Conservation (phyloP, 2,329 filamentous ascomycete genomes). For the Trichoderma lentiforme region DNA sequence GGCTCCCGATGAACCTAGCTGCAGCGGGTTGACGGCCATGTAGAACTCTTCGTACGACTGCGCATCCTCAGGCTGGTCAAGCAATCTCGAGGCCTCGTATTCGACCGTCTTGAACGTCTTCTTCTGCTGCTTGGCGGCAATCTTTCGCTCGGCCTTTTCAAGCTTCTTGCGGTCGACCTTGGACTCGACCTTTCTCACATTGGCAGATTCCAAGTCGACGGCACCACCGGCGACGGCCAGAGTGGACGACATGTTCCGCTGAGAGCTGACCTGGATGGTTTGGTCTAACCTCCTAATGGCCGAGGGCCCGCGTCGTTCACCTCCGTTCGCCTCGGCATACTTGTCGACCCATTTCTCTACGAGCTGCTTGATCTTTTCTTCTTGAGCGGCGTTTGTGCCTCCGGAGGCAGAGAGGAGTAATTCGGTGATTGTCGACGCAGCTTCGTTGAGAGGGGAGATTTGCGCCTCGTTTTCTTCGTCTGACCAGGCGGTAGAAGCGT, state of each 20-base stretch:
- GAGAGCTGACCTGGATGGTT: conserved; percentile 88
- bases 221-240: conserved; percentile 78
- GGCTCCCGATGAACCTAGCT: conserved; percentile 63
- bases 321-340: conserved; percentile 69
- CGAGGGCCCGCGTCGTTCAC: conserved; percentile 67
- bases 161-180: conserved; percentile 98
- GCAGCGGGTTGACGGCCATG: conserved; percentile 97
- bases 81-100: conserved; percentile 88
- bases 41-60: conserved; percentile 99
- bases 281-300: conserved; percentile 85
- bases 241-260: conserved; percentile 94
- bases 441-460: conserved; percentile 78
- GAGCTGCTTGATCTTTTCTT: conserved; percentile 74
- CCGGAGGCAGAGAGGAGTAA: conserved; percentile 92
- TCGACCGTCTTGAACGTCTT: conserved; percentile 98
- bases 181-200: conserved; percentile 90
- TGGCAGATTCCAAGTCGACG: conserved; percentile 92
- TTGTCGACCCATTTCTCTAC: conserved; percentile 87
- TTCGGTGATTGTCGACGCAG: conserved; percentile 79
- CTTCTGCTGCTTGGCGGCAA: conserved; percentile 96
- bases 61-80: conserved; percentile 76
- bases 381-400: conserved; percentile 66
- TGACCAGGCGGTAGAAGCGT: conserved; percentile 82
- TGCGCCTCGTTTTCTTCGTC: conserved; percentile 67
- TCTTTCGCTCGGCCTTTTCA: conserved; percentile 96